Conservation (phyloP, 2,329 filamentous ascomycete species). For the Aspergillus cejpii region DNA sequence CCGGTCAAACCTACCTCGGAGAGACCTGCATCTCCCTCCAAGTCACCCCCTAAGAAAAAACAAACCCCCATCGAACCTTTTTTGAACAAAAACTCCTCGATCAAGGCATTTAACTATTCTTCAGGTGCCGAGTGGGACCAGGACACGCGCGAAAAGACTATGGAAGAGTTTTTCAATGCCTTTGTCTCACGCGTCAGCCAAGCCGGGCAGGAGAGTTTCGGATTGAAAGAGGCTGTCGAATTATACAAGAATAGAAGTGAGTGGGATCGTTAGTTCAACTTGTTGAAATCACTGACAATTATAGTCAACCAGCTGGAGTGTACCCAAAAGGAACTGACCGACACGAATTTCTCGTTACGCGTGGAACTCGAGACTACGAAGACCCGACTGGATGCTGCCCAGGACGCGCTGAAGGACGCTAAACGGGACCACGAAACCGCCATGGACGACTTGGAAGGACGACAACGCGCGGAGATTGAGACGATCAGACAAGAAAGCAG, state of each 20-base stretch:
- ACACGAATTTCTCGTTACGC: constrained; percentile 52
- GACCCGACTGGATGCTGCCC: constrained; percentile 46
- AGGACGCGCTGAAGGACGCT: constrained; percentile 47
- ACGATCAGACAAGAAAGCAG: constrained; percentile 38
- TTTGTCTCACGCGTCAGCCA: constrained; percentile 67
- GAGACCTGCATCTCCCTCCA: constrained; percentile 16
- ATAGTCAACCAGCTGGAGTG: constrained; percentile 54
- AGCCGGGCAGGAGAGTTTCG: constrained; percentile 60
- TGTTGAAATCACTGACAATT: constrained; percentile 5
- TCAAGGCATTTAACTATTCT: constrained; percentile 48
- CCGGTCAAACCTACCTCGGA: constrained; percentile 35
- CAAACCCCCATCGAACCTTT: constrained; percentile 43
- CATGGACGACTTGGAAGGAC: constrained; percentile 48
- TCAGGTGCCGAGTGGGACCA: constrained; percentile 58
- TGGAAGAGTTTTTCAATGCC: constrained; percentile 66
- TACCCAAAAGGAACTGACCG: constrained; percentile 45
- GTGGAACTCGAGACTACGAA: constrained; percentile 61
- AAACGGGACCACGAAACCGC: constrained; percentile 48
- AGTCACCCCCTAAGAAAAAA: constrained; percentile 35
- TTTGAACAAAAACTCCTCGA: constrained; percentile 69
- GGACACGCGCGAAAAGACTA: constrained; percentile 64
- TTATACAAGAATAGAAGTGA: constrained; percentile 68
- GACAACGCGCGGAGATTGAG: constrained; percentile 44
- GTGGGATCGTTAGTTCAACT: constrained; percentile 16
- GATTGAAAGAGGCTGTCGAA: constrained; percentile 66